A percentile compares a stretch with the other conserved stretches of the same genome.
These are phyloP conservation scores for Chimonanthus salicifolius DNA, from an alignment of 164 flowering plant species.

Conservation along the genomic window DNA sequence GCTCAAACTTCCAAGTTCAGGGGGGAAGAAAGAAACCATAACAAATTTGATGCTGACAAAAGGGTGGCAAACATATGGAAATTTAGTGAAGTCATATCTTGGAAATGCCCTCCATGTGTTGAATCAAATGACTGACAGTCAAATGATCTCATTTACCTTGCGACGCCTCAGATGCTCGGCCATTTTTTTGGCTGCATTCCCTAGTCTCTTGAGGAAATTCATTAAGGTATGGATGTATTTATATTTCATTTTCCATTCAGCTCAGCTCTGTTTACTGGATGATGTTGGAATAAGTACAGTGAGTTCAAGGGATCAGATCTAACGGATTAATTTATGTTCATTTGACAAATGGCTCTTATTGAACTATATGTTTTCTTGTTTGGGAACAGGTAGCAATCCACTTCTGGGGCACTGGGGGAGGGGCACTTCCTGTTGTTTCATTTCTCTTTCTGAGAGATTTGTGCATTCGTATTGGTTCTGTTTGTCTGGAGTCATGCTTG, in stretches of 20 bases:
- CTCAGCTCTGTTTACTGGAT: background rate
- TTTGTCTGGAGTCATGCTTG: conserved; percentile 73
- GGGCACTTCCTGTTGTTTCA: conserved; percentile 79
- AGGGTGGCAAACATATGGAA: conserved; percentile 66
- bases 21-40: conserved; percentile 81
- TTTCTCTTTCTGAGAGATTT: conserved; percentile 77
- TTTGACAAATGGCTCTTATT: background rate
- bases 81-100: conserved; percentile 84
- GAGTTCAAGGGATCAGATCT: background rate
- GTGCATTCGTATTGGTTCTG: conserved; percentile 82
- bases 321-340: background rate
- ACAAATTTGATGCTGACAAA: conserved; percentile 42
- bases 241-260: background rate
- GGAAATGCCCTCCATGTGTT: conserved; percentile 84
- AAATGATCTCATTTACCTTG: conserved; percentile 82
- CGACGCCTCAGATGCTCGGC: conserved; percentile 68
- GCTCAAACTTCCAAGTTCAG: conserved; percentile 58
- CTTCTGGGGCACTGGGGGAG: conserved; percentile 95
- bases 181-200: conserved; percentile 77
- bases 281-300: background rate
- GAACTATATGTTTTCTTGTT: conserved; percentile 10
- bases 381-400: conserved; percentile 67
- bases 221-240: conserved; percentile 54
- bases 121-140: conserved; percentile 91
- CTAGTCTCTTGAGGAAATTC: conserved; percentile 74